A percentile compares a stretch with the other conserved stretches of the same genome.
Conservation (phyloP, 176 grass and related monocot genomes). For the Eragrostis curvula region DNA sequence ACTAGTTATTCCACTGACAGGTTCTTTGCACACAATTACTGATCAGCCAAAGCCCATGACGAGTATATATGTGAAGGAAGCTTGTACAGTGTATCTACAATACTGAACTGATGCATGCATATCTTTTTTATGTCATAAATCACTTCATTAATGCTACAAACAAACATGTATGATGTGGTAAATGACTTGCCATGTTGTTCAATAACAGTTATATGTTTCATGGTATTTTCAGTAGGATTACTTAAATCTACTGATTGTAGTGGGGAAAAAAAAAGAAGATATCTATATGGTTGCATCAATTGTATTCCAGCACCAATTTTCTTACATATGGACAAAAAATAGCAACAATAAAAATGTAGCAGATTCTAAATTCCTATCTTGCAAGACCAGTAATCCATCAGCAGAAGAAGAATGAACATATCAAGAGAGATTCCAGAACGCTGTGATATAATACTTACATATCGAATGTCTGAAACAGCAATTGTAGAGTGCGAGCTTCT, state of each 20-base stretch:
- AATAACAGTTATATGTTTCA: slow-evolving; percentile 10
- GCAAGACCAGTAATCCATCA: slow-evolving; percentile 27
- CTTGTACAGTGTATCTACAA: slow-evolving; percentile 8
- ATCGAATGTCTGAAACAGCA: slow-evolving; percentile 97
- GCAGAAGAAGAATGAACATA: slow-evolving; percentile 16
- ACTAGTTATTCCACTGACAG: not conserved
- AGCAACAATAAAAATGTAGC: no score
- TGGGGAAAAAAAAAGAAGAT: not conserved
- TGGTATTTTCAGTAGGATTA: not conserved
- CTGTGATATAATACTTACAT: slow-evolving; percentile 63
- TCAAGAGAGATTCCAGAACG: slow-evolving; percentile 24
- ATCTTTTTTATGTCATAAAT: not conserved
- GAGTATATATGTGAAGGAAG: slow-evolving; percentile 18
- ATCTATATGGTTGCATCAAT: not conserved
- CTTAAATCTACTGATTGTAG: slow-evolving; percentile 26
- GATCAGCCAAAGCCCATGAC: slow-evolving; percentile 2
- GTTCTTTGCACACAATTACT: slow-evolving; percentile 9
- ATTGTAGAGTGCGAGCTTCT: slow-evolving; percentile 80
- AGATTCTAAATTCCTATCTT: slow-evolving; percentile 32
- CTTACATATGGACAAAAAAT: no score
- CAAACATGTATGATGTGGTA: slow-evolving; percentile 19
- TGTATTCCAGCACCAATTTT: no score
- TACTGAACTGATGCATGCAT: not conserved
- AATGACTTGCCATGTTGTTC: not conserved
- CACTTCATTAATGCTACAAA: slow-evolving; percentile 10